Percentiles rank a stretch among this genome's conserved stretches.
These are phyloP conservation scores for Ceratocystiopsis sp. DNA, from an alignment of 2,329 filamentous ascomycete genomes.

Conservation along the genomic window DNA sequence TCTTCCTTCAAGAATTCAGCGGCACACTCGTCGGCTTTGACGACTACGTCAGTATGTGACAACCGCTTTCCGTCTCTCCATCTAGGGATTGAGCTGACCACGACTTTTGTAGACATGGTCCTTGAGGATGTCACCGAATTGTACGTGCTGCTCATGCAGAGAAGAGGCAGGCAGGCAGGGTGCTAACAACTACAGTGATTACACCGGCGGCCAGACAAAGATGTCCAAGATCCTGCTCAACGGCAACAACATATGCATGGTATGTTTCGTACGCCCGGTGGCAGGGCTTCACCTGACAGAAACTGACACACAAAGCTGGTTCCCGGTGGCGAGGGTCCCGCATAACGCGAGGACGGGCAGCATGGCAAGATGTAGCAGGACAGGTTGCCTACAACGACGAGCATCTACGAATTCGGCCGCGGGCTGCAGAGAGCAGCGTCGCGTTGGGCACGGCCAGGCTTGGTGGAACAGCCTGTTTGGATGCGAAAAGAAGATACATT, in stretches of 20 bases:
- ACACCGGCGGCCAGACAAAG: slow-evolving; percentile 72
- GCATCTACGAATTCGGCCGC: too few relatives aligned
- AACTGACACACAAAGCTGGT: slow-evolving; percentile 38
- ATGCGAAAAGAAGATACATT: too few relatives aligned
- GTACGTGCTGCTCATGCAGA: slow-evolving; percentile 30
- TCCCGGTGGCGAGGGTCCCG: slow-evolving; percentile 58
- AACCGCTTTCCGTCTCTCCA: not conserved
- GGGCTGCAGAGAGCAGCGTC: too few relatives aligned
- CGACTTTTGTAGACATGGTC: slow-evolving; percentile 63
- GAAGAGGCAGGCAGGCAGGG: not conserved
- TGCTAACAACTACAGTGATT: slow-evolving; percentile 45
- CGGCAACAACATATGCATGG: slow-evolving; percentile 99
- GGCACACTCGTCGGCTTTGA: slow-evolving; percentile 92
- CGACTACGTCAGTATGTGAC: slow-evolving; percentile 93
- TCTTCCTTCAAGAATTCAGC: slow-evolving; percentile 56
- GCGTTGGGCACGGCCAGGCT: too few relatives aligned
- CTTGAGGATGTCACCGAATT: slow-evolving; percentile 94
- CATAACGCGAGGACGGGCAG: slow-evolving; percentile 8
- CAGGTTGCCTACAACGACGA: too few relatives aligned
- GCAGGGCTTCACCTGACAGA: not conserved
- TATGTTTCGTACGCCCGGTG: slow-evolving; percentile 23
- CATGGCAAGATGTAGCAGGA: too few relatives aligned
- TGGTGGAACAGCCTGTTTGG: too few relatives aligned
- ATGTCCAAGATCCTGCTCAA: slow-evolving; percentile 90
- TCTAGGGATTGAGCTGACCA: too few relatives aligned